Conservation (phyloP, 2,329 filamentous ascomycete species). For the Cladosporium sp. region DNA sequence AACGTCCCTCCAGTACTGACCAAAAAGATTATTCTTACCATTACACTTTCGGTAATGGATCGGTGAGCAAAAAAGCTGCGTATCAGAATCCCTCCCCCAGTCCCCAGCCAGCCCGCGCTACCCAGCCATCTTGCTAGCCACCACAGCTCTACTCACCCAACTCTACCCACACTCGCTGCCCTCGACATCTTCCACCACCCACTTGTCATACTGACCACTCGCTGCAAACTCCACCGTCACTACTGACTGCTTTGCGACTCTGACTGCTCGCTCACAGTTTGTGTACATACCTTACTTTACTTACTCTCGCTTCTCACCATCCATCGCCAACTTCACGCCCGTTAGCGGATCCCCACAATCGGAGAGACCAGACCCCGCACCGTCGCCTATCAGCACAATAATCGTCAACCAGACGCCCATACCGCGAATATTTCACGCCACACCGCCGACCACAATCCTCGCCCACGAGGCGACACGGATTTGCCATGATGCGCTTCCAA, state of each 20-base stretch:
- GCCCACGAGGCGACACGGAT: slow-evolving; percentile 19
- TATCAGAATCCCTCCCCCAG: background rate
- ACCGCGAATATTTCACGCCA: slow-evolving; percentile 12
- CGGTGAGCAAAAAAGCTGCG: too few relatives aligned
- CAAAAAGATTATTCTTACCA: background rate
- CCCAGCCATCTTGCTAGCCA: slow-evolving; percentile 1
- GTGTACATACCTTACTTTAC: background rate
- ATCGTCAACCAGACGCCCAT: background rate
- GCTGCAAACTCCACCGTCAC: background rate
- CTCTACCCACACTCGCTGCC: background rate
- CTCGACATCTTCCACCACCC: slow-evolving; percentile 1
- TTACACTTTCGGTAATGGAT: too few relatives aligned
- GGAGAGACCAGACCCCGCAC: too few relatives aligned
- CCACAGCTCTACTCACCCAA: slow-evolving; percentile 1
- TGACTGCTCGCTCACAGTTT: background rate
- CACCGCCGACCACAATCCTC: slow-evolving; percentile 17
- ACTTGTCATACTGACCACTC: background rate
- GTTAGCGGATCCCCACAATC: background rate
- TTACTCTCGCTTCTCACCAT: background rate
- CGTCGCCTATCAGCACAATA: background rate
- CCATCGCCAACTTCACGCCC: background rate
- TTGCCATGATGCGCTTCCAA: slow-evolving; percentile 23
- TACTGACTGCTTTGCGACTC: background rate
- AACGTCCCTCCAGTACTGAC: background rate
- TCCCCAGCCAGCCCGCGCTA: background rate